Evolutionary conservation across 805 yeast species (phyloP), one percentile per base, ranked within the genome.

Genomic region (Yamadazyma takamatsuzukensis): DNA sequence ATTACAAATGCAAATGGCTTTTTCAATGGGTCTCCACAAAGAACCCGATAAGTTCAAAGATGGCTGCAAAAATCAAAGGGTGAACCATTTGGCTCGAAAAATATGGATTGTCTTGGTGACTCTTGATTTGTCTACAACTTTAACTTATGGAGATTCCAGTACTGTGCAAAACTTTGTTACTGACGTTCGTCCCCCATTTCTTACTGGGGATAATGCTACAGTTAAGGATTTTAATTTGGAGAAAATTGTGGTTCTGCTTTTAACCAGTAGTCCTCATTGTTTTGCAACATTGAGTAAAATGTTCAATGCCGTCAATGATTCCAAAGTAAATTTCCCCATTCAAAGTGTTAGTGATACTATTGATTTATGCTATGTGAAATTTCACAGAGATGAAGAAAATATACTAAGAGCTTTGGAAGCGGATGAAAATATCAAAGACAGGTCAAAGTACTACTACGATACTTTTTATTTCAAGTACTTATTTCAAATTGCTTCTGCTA

Each of bases 1-100:
- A 1, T 67, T 76, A 55, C 60, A 78, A 18, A 56, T 78, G 11
- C 85, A 79, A 46, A 77, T 81, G 82, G 84, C 81, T 0, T 66
- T 74, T 33, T 68, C 80, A 23, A 67, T 80, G 41, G 89, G 88
- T 0, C 49, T 81, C 16, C 80, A 81, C 49, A 64, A 87, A 44
- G 88, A 81, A 41, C 87, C 88, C 0, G 24, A 18, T 7, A 30
- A 23, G 25, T 30, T 40, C 44, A 13, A 18, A 11, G 51, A 45
- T 11, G 35, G 37, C 11, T 32, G 37, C 19, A 39, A 39, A 4
- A 44, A 49, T 27, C 45, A 44, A 37, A 44, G 40, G 35, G 30
- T 32, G 15, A 41, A 46, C 29, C 39, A 47, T 32, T 37, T 56
- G 15, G 40, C 49, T 8, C 33, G 61, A 25, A 56, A 54, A 21